Percentiles rank a stretch among this genome's conserved stretches.
Conservation (phyloP, 2,329 filamentous ascomycete genomes). For the Pseudogymnoascus sp. region DNA sequence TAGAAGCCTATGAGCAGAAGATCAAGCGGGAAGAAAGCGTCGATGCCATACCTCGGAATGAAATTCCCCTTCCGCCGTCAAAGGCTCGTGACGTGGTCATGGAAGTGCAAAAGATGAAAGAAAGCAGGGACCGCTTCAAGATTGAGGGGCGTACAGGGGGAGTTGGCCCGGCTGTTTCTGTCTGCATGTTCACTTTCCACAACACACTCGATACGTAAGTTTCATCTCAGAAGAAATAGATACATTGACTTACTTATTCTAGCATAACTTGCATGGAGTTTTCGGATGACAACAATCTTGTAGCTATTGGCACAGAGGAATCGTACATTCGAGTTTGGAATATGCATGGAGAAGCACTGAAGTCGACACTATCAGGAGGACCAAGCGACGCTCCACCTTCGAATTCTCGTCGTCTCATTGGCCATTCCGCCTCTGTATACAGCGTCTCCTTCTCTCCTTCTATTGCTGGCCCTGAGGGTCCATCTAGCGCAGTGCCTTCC, state of each 20-base stretch:
- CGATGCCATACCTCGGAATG: slow-evolving; percentile 69
- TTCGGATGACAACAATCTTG: slow-evolving; percentile 79
- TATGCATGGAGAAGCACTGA: slow-evolving; percentile 74
- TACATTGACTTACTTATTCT: slow-evolving; percentile 19
- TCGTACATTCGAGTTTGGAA: slow-evolving; percentile 96
- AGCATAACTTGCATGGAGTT: slow-evolving; percentile 93
- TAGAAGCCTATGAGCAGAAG: slow-evolving; percentile 82
- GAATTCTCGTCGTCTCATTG: slow-evolving; percentile 71
- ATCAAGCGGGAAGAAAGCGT: slow-evolving; percentile 84
- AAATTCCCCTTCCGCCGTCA: slow-evolving; percentile 81
- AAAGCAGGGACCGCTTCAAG: slow-evolving; percentile 84
- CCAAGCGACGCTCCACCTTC: slow-evolving; percentile 53
- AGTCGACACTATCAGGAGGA: slow-evolving; percentile 57
- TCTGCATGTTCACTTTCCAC: slow-evolving; percentile 98
- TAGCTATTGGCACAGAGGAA: slow-evolving; percentile 83
- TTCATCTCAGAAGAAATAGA: background rate
- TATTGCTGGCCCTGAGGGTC: slow-evolving; percentile 23
- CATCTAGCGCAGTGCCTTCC: slow-evolving; percentile 27
- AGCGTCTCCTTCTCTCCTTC: slow-evolving; percentile 71
- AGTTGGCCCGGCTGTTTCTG: slow-evolving; percentile 72
- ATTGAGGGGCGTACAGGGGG: slow-evolving; percentile 81
- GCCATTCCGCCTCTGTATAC: slow-evolving; percentile 85
- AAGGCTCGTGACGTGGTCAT: slow-evolving; percentile 84
- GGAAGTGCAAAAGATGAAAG: slow-evolving; percentile 88
- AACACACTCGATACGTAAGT: slow-evolving; percentile 84